Evolutionary conservation across 805 yeast species (phyloP), one percentile per base, ranked within the genome.

Genomic region (Yarrowia hollandica): DNA sequence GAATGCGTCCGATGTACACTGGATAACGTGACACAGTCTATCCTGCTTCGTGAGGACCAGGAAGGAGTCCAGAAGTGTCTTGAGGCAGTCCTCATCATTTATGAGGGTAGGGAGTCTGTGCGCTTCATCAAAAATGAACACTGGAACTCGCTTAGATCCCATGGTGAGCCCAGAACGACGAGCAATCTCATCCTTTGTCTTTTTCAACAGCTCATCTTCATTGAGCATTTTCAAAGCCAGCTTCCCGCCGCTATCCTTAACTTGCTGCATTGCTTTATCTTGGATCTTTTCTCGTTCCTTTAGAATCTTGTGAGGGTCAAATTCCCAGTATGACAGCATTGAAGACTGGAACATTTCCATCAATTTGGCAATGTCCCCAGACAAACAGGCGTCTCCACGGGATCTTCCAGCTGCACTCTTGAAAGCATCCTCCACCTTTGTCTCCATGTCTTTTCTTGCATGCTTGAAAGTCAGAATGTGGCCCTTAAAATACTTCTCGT

Each of bases 1-100:
- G 25, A 63, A 62, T n/a, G 65, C 63, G 28, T 63, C 65, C 7
- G 65, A 63, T 0, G 63, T 63, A 16, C 64, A 61, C 30, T 63
- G 65, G n/a, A 63, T 58, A 19, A 63, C 62, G 39, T 61, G 64
- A 19, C 65, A 63, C 16, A 63, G 58, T 60, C 64, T 25, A 19
- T 63, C 65, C 15, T 63, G 65, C 25, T 61, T 62, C 11, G 65
- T 63, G 19, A 63, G 55, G 9, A 63, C 64, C 39, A 62, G 46
- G 25, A 62, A 62, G n/a, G 65, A 48, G 48, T 62, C 63, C 23
- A 63, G 25, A 2, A 63, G 56, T 5, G 63, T 58, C 26, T 61
- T 61, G 26, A 63, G 42, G 26, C 60, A 37, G 33, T 37, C 42
- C 11, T 61, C 46, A 12, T 62, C 42, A 6, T 41, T 41, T 14